Percentiles rank a stretch among this genome's conserved stretches.
Conservation (phyloP, 164 flowering plant genomes). For the Euptelea pleiosperma region DNA sequence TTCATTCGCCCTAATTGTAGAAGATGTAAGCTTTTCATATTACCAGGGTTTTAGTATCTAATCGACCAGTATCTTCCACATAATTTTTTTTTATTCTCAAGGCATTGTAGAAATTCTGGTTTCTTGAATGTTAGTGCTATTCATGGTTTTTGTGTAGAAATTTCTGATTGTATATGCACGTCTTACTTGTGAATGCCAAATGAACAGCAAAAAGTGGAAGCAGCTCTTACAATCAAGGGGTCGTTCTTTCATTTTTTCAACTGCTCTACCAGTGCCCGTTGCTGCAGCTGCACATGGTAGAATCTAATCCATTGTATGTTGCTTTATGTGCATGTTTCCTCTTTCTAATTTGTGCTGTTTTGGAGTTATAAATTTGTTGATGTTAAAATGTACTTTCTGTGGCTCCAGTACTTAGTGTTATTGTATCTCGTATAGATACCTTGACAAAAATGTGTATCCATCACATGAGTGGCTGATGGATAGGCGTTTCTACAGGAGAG, state of each 20-base stretch:
- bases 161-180: background rate
- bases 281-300: conserved; percentile 89
- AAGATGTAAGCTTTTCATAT: too few species aligned
- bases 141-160: background rate
- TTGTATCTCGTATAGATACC: too few species aligned
- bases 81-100: background rate
- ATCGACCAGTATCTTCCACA: too few species aligned
- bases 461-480: too few species aligned
- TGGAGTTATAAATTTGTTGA: background rate
- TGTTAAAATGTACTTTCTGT: too few species aligned
- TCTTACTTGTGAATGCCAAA: conserved; percentile 11
- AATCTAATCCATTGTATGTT: background rate
- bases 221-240: conserved; percentile 79
- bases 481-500: too few species aligned
- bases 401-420: background rate
- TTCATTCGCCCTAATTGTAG: too few species aligned
- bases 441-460: too few species aligned
- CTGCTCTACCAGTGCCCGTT: conserved; percentile 70
- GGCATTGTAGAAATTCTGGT: background rate
- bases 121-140: background rate
- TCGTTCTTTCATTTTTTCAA: conserved; percentile 89
- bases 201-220: conserved; percentile 85
- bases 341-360: conserved; percentile 1
- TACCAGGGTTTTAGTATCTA: too few species aligned
- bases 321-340: background rate